Base-by-base conservation (phyloP, 2,329 filamentous ascomycete species). In the Venturia nashicola region DNA sequence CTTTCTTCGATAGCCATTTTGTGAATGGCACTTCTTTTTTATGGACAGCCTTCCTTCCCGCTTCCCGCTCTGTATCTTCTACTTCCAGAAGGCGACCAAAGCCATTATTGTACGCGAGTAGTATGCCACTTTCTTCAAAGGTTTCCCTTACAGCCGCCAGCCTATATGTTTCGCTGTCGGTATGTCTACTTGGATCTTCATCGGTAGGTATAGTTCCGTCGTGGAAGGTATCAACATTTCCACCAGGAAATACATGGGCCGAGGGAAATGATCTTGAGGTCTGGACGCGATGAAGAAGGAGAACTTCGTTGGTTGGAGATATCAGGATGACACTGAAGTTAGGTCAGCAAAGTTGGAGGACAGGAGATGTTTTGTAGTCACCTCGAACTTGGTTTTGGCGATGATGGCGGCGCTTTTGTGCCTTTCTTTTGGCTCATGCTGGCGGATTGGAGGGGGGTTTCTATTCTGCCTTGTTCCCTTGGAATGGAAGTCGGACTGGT, bases 201-300 rank as follows among this genome's bases (percentile, higher is more conserved):
- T 75, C 71, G 0, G 75, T 74, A 0, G 84, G 80, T 14, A 81
- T 77, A 23, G 74, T 69, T 40, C 89, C 91, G 69, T 97, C 93
- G 70, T 96, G 90, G 23, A 83, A 83, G 0, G 83, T 75, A 14
- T 91, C 88, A 27, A 96, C 81, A 70, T 91, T 91, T 6, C 94
- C 94, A 42, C 94, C 94, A 0, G 94, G 93, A 69, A 99, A 99
- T 66, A 99, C 94, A 72, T 97, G 91, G 0, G 93, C 94, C 0
- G 90, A 93, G 4, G 93, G 84, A 71, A 97, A 97, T 2, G 91
- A 88, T 0, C 84, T 85, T 0, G 90, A 94, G 0, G 88, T 91
- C 67, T 87, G 82, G 2, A 96, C 90, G 67, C 94, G 87, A 73
- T 91, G 91, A 9, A 97, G 84, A 20, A 97, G 84, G 0, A 99